Conservation (phyloP, 2,329 filamentous ascomycete genomes). For the Pyricularia sp. region DNA sequence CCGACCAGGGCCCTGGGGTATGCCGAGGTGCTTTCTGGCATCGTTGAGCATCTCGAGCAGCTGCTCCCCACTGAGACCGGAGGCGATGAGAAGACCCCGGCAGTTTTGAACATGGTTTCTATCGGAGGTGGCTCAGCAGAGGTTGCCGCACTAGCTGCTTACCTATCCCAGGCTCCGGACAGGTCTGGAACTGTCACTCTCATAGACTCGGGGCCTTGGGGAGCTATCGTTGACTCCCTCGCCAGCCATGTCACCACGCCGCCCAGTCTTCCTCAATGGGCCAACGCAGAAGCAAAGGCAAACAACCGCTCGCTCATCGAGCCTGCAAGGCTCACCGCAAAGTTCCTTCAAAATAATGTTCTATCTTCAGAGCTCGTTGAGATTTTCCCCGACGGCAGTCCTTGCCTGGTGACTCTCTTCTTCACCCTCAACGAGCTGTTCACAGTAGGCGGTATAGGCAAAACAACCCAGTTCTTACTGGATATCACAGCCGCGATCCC, state of each 20-base stretch:
- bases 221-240: slow-evolving; percentile 44
- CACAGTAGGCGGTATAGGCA: slow-evolving; percentile 54
- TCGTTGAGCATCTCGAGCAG: slow-evolving; percentile 21
- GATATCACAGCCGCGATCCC: slow-evolving; percentile 46
- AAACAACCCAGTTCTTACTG: slow-evolving; percentile 66
- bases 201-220: slow-evolving; percentile 79
- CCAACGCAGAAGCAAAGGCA: slow-evolving; percentile 31
- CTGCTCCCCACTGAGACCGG: slow-evolving; percentile 9
- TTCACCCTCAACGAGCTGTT: slow-evolving; percentile 97
- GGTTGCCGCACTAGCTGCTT: slow-evolving; percentile 40
- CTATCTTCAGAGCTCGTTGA: background rate
- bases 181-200: slow-evolving; percentile 38
- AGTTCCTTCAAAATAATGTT: slow-evolving; percentile 32
- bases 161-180: slow-evolving; percentile 17
- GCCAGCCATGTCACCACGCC: slow-evolving; percentile 39
- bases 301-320: slow-evolving; percentile 32
- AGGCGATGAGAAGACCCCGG: slow-evolving; percentile 1
- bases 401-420: slow-evolving; percentile 60
- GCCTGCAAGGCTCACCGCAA: slow-evolving; percentile 22
- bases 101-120: slow-evolving; percentile 26
- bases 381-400: slow-evolving; percentile 23
- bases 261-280: slow-evolving; percentile 37
- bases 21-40: slow-evolving; percentile 35
- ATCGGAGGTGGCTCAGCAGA: slow-evolving; percentile 49
- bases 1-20: slow-evolving; percentile 77